These are phyloP conservation scores for Neurospora intermedia DNA, from an alignment of 495 filamentous ascomycete genomes.

Conservation along the genomic window DNA sequence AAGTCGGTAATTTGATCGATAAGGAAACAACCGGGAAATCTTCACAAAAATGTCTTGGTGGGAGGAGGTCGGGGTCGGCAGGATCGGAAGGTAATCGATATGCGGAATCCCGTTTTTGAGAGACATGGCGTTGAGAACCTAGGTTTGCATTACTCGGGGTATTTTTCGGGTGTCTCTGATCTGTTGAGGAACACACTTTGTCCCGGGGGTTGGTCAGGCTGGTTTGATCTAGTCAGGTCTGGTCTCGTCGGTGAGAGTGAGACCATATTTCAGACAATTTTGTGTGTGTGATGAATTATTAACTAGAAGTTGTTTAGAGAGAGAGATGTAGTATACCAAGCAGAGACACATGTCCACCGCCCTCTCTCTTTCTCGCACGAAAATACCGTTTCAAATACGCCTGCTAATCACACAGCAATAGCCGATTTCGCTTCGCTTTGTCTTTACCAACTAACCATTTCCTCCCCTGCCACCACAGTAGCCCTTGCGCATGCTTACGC, in stretches of 20 bases:
- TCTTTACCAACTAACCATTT: not conserved
- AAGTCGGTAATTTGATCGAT: not conserved
- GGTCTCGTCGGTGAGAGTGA: not conserved
- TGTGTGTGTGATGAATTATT: not conserved
- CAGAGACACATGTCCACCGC: not conserved
- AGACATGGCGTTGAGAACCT: not conserved
- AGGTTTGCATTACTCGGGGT: not conserved
- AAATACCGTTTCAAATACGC: not conserved
- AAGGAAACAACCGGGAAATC: not conserved
- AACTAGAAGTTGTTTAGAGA: not conserved
- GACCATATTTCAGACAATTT: too few relatives aligned
- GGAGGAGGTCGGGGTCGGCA: not conserved
- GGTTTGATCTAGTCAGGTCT: too few relatives aligned
- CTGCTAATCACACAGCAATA: not conserved
- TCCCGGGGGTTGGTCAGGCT: not conserved
- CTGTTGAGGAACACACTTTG: not conserved
- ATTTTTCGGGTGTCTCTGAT: not conserved
- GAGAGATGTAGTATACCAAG: not conserved
- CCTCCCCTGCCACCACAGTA: too few relatives aligned
- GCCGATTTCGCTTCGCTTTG: not conserved
- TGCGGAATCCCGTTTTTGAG: not conserved
- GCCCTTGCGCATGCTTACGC: conserved; percentile 4
- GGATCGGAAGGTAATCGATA: not conserved
- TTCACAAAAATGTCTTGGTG: not conserved
- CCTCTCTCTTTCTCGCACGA: not conserved